Evolutionary conservation across 306 rosid genomes (phyloP).

Genomic region (Benincasa hispida): DNA sequence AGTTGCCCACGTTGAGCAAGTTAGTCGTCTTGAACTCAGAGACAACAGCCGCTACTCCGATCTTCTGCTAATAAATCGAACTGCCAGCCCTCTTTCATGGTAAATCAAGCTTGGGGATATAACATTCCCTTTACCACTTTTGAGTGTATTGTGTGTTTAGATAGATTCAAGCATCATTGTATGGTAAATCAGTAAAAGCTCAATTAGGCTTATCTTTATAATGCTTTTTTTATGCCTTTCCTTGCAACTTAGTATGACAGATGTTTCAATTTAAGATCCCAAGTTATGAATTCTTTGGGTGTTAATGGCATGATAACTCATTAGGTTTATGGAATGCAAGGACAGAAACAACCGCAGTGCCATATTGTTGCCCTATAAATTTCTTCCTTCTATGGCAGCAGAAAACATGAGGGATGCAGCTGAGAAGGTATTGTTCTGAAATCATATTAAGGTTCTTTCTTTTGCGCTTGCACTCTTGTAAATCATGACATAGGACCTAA

Average conservation of each 20-base stretch:
- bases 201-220: not conserved
- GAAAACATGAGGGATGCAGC: slow-evolving; percentile 58
- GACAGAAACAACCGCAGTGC: slow-evolving; percentile 74
- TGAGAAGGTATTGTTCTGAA: slow-evolving; percentile 43
- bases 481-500: not conserved
- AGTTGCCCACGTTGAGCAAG: slow-evolving; percentile 46
- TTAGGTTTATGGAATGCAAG: slow-evolving; percentile 99
- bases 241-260: not conserved
- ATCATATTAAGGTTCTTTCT: slow-evolving; percentile 6
- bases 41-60: slow-evolving; percentile 44
- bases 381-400: slow-evolving; percentile 74
- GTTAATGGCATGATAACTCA: slow-evolving; percentile 11
- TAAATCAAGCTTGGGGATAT: slow-evolving; percentile 12
- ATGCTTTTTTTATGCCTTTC: not conserved
- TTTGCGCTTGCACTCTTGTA: not conserved
- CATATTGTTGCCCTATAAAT: slow-evolving; percentile 60
- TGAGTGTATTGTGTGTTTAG: not conserved
- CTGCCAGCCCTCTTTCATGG: slow-evolving; percentile 89
- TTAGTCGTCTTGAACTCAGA: slow-evolving; percentile 50
- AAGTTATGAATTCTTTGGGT: not conserved
- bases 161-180: not conserved
- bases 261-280: not conserved
- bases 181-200: not conserved
- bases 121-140: not conserved
- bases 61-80: slow-evolving; percentile 78